Evolutionary conservation across 2,329 filamentous ascomycete species (phyloP), one percentile per base, ranked within the genome.

Genomic region (Madurella mycetomatis): DNA sequence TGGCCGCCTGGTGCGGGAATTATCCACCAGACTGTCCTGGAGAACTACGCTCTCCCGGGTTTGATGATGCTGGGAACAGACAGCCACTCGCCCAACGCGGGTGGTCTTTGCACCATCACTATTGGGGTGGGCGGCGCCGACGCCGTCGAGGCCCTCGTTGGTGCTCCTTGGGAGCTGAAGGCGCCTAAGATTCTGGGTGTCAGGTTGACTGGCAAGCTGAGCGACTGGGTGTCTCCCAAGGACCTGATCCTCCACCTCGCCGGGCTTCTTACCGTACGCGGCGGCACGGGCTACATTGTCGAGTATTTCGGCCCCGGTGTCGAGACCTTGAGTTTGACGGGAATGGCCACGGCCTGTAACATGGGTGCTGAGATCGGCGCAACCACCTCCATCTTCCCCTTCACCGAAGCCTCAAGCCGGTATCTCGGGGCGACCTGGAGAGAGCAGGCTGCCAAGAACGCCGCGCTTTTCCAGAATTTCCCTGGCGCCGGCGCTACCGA

Each of bases 21-120:
- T 62, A 96, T 99, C 62, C 94, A 99, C 74, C 94, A 99, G 80
- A 95, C 90, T 49, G 94, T 99, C 18, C 75, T 99, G 64, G 94
- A 99, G 77, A 97, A 99, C 75, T 99, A 99, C 69, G 89, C 92
- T 34, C 85, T 92, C n/a, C 94, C 94, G 17, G 94, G 94, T 47
- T 74, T 97, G 64, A 96, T 99, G 92, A 97, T 99, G 91, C 82
- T 99, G 41, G 94, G 94, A 53, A 99, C 94, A 31, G 94, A 99
- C 73, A 95, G 90, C 66, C 94, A 99, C 73, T 96, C 91, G 44
- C 94, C 94, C 42, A 99, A 97, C 68, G 94, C 90, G n/a, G 94
- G 94, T 64, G 94, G 94, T 55, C 77, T 97, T 51, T 91, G 88
- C 63, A 92, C 90, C 4, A 90, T 96, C 65, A 94, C 94, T 9